Base-by-base conservation (phyloP, 176 grass and related monocot species). In the Avena insularis region DNA sequence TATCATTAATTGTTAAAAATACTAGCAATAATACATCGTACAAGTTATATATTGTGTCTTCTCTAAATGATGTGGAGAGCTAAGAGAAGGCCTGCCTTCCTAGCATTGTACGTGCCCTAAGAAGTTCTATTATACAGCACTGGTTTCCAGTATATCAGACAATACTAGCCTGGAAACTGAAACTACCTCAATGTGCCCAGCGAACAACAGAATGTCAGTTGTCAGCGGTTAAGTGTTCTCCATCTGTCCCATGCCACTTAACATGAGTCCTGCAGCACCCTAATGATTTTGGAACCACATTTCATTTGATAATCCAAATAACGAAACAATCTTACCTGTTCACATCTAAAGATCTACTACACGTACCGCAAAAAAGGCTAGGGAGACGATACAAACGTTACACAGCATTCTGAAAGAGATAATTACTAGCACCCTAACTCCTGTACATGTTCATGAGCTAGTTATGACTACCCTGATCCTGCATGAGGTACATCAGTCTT, bases 401-500 rank as follows among this genome's bases (percentile, higher is more conserved):
- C 75, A 92, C 75, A 92, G 82, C 77, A 82, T 55, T 40, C 46
- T 1, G 16, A 11, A 33, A 33, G 36, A 64, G 64, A 82, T 64
- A 75, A 38, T 66, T 31, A 36, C 70, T 74, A 83, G 76, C 62
- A 89, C 50, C 60, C 53, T 75, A 86, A 88, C 60, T 79, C 68
- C 79, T 91, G 85, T 92, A 82, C 89, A 95, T 73, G 25, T 66
- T 64, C 54, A 74, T 87, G 3, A 86, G 23, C 85, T 90, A 88
- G 55, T 90, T 87, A 78, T 67, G 53, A 3, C 61, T 69, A 7
- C 61, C 90, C 75, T 82, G 89, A 43, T 92, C 87, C 61, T 94
- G 83, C 82, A 90, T 86, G 83, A 86, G 89, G 8, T 91, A 92
- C 69, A 93, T 84, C 72, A 92, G 73, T 70, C 90, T 87, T 86